Evolutionary conservation across 129 eudicot species (phyloP), one percentile per base, ranked within the genome.

Genomic region (Heracleum sosnowskyi): DNA sequence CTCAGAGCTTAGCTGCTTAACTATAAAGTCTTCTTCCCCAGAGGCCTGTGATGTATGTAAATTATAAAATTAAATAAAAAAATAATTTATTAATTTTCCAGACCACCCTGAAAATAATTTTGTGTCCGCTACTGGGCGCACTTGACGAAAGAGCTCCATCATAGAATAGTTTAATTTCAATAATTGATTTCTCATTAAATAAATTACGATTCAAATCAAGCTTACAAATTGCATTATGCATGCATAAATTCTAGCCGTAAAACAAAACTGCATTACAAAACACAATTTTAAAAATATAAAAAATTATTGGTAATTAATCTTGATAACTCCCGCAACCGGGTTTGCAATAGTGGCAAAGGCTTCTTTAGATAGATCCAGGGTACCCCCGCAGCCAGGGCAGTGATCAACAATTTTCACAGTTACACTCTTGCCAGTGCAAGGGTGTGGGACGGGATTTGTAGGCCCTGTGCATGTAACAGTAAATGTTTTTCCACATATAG

Each of bases 301-400:
- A 33, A 7, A 33, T 13, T 29, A 39, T 11, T 68, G 22, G n/a
- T 62, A 83, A 5, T 83, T 62, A 5, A 83, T 70, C 11, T 33
- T 26, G 66, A 83, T 69, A 28, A 24, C 42, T 4, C 86, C 86
- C 0, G 83, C 86, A 51, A 46, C 69, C 24, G 83, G 80, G 37
- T 83, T 2, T 3, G 86, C 86, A 39, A 83, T 83, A 9, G 9
- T 0, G 12, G 80, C 29, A 69, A 83, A 83, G 4, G 77, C 86
- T 40, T 79, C 83, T 13, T 47, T 17, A 2, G 86, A 83, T 26
- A 83, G 74, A 69, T 83, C 83, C 2, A 83, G 24, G 11, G 83
- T 79, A 20, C 80, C 78, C 6, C 33, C 49, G 26, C 86, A 83
- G 2, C 82, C 82, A 1, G 83, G 86, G 51, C 86, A 79, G 26